Evolutionary conservation across 1,284 basidiomycete species (phyloP).

Genomic region (Puccinia novopanici): DNA sequence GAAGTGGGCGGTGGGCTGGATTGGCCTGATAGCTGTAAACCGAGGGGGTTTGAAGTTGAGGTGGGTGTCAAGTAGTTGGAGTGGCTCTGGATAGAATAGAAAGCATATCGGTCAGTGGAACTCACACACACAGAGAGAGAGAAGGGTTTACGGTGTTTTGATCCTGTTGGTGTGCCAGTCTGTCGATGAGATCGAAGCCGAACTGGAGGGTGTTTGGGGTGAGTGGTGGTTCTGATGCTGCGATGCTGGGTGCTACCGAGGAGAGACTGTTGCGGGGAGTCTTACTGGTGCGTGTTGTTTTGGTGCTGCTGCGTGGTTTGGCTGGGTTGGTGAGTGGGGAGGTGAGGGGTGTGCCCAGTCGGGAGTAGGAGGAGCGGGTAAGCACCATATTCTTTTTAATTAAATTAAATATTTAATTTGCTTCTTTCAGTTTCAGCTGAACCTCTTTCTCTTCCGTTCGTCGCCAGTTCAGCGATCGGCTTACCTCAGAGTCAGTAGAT

Average conservation of each 20-base stretch:
- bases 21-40: neutral
- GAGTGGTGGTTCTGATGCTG: neutral
- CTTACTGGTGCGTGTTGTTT: neutral
- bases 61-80: slow-evolving; percentile 3
- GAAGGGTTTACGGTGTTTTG: neutral
- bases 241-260: neutral
- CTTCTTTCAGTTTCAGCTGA: no score
- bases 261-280: neutral
- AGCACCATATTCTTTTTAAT: slow-evolving; percentile 19
- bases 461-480: no score
- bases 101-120: neutral
- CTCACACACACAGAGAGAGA: neutral
- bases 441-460: no score
- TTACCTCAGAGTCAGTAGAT: no score
- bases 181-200: neutral
- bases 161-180: neutral
- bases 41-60: neutral
- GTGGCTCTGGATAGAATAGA: neutral
- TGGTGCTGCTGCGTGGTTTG: neutral
- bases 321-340: slow-evolving; percentile 29
- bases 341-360: slow-evolving; percentile 33
- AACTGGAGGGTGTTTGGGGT: neutral
- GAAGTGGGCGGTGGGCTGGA: neutral
- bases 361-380: slow-evolving; percentile 33
- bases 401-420: no score